Conservation (phyloP, 1,284 basidiomycete species). For the Macrocystidia cucumis region DNA sequence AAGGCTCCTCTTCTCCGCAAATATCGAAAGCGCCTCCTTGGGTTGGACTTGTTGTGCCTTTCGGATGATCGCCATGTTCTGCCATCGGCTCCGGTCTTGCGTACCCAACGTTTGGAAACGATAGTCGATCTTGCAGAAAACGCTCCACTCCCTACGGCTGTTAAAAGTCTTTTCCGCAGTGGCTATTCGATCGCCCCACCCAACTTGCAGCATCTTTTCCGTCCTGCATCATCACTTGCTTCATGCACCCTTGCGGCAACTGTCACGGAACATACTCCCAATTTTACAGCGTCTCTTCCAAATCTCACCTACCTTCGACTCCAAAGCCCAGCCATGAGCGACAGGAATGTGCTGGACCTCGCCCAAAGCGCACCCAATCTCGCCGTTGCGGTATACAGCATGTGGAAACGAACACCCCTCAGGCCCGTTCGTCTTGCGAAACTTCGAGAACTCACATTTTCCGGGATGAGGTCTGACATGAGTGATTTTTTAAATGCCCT, state of each 20-base stretch:
- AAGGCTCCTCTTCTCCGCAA: too few species aligned
- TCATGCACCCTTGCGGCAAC: conserved; percentile 1
- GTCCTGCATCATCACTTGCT: conserved; percentile 1
- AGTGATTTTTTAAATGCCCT: conserved; percentile 5
- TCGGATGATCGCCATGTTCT: conserved; percentile 1
- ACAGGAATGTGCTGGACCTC: conserved; percentile 5
- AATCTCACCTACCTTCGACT: conserved; percentile 4
- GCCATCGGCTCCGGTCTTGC: conserved; percentile 5
- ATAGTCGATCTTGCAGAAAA: not conserved
- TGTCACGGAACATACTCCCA: conserved; percentile 5
- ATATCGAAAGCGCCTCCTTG: too few species aligned
- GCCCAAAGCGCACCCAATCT: conserved; percentile 6
- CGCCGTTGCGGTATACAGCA: not conserved
- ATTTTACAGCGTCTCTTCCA: conserved; percentile 5
- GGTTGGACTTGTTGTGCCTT: too few species aligned
- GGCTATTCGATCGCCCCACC: not conserved
- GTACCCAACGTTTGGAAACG: not conserved
- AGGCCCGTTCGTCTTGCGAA: not conserved
- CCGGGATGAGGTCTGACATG: conserved; percentile 3
- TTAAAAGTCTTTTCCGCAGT: not conserved
- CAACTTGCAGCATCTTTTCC: conserved; percentile 4
- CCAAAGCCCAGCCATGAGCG: conserved; percentile 5
- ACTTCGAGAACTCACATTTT: conserved; percentile 1
- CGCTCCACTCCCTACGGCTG: conserved; percentile 4
- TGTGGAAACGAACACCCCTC: not conserved